These are phyloP conservation scores for Solioccasus polychromus DNA, from an alignment of 768 basidiomycete genomes.

Conservation along the genomic window DNA sequence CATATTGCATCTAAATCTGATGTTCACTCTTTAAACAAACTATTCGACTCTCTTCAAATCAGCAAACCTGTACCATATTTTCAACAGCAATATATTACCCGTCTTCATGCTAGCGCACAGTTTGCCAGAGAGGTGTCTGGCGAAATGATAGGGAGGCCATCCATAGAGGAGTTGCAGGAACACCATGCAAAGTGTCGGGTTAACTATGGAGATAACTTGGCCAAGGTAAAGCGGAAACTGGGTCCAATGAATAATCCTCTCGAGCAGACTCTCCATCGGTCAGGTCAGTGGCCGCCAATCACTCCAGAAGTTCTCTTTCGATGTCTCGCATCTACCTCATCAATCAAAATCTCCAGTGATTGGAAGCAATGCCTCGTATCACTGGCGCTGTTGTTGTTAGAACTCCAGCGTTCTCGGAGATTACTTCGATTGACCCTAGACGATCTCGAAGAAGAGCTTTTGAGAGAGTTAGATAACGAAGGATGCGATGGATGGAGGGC, in stretches of 20 bases:
- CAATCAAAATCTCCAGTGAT: neutral
- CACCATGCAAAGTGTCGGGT: neutral
- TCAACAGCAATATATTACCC: neutral
- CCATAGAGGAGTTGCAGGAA: neutral
- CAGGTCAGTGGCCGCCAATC: neutral
- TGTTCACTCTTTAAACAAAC: neutral
- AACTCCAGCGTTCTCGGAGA: neutral
- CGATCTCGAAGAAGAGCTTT: neutral
- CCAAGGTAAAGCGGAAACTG: neutral
- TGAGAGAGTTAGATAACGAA: neutral
- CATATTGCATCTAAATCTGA: no score
- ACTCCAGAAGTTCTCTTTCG: neutral
- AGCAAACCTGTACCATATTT: neutral
- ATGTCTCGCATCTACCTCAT: neutral
- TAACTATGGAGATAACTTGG: neutral
- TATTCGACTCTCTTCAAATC: neutral
- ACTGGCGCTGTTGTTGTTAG: neutral
- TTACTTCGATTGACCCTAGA: neutral
- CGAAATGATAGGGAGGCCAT: neutral
- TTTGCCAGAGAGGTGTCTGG: neutral
- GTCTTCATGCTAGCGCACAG: neutral
- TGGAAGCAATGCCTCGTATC: neutral
- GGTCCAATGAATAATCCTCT: neutral
- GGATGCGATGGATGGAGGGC: neutral
- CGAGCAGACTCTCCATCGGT: neutral